phyloP scores from a whole-genome alignment of 345 rosid genomes.

The Citrus hindsii region DNA sequence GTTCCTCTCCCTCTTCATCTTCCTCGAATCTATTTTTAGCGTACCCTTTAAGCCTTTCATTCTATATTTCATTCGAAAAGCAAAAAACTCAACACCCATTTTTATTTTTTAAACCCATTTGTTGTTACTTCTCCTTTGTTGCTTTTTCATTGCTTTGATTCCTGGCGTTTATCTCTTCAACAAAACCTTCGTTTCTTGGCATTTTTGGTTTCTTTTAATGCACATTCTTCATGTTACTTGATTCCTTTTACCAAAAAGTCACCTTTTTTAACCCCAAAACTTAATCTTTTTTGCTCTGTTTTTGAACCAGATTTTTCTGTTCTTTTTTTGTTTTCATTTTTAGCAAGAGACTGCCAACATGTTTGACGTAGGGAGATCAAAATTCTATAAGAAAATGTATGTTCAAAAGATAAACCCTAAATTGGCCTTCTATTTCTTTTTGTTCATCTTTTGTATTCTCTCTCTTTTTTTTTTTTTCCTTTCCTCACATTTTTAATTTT shows the following conservation, averaged over 20 bases:
- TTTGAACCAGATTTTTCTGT: neutral
- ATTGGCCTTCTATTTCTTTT: neutral
- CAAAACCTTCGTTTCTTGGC: neutral
- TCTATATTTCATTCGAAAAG: neutral
- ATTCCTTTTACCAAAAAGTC: neutral
- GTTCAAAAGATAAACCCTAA: neutral
- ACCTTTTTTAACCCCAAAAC: neutral
- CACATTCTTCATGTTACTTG: constrained; percentile 14
- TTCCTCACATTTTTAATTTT: neutral
- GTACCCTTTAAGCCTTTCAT: neutral
- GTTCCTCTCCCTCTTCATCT: neutral
- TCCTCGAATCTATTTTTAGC: neutral
- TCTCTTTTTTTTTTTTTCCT: neutral
- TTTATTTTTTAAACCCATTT: neutral
- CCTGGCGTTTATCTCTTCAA: neutral
- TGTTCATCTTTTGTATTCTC: neutral
- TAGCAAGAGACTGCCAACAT: constrained; percentile 10
- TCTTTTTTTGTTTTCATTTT: neutral
- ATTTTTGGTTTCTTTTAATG: neutral
- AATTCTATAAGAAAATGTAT: constrained; percentile 35
- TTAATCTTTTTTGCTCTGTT: neutral
- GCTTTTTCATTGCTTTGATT: neutral
- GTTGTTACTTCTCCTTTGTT: neutral
- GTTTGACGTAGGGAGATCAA: constrained; percentile 36
- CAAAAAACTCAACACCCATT: neutral